Conservation (phyloP, 192 early-diverging fungal genomes). For the Mortierella claussenii region DNA sequence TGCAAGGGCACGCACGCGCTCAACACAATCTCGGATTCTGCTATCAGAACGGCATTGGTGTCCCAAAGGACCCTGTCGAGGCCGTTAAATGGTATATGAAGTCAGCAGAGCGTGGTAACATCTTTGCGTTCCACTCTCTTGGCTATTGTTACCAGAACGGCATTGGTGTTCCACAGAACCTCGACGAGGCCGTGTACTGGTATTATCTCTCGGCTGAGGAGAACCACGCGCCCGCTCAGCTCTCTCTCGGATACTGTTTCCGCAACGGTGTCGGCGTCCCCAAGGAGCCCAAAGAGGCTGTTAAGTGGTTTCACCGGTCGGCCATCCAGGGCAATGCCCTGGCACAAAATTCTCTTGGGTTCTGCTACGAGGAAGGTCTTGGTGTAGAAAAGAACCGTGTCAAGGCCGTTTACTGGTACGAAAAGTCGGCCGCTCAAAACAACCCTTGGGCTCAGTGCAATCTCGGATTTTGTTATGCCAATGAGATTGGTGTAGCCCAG, state of each 20-base stretch:
- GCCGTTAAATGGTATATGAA: slow-evolving; percentile 65
- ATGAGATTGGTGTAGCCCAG: slow-evolving; percentile 75
- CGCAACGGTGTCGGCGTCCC: slow-evolving; percentile 67
- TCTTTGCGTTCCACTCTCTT: slow-evolving; percentile 68
- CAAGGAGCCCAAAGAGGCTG: slow-evolving; percentile 67
- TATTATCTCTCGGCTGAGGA: slow-evolving; percentile 66
- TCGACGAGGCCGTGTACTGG: slow-evolving; percentile 65
- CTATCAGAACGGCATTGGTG: slow-evolving; percentile 87
- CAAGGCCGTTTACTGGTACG: slow-evolving; percentile 73
- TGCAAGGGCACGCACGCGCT: slow-evolving; percentile 65
- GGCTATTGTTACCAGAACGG: slow-evolving; percentile 72
- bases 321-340: slow-evolving; percentile 79
- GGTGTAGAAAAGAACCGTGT: slow-evolving; percentile 67
- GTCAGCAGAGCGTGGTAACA: slow-evolving; percentile 60
- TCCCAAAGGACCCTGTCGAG: slow-evolving; percentile 61
- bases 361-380: slow-evolving; percentile 83
- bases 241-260: slow-evolving; percentile 68
- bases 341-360: slow-evolving; percentile 85
- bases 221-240: slow-evolving; percentile 65
- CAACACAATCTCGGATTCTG: slow-evolving; percentile 84
- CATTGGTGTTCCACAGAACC: slow-evolving; percentile 60
- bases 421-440: slow-evolving; percentile 72
- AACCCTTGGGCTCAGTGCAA: slow-evolving; percentile 90
- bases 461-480: slow-evolving; percentile 81
- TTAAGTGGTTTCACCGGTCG: slow-evolving; percentile 70